Percentiles rank a stretch among this genome's conserved stretches.
phyloP scores from a whole-genome alignment of 139 green algal species.

The Diplosphaera chodatii region DNA sequence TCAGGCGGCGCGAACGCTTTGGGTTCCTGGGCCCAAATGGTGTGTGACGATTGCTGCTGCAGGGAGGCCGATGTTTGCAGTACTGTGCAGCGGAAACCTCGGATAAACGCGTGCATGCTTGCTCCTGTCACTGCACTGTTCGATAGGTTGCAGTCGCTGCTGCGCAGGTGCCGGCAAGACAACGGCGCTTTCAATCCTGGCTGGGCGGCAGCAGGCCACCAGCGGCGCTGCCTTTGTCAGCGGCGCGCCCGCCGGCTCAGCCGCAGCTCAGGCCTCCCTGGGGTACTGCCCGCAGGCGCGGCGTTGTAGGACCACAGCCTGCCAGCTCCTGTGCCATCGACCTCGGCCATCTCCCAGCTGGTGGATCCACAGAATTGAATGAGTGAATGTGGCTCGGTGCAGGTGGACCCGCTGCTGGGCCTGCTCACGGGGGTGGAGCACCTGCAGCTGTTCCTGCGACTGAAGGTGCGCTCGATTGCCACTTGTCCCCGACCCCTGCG shows the following conservation, averaged over 20 bases:
- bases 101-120: no score
- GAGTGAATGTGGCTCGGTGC: no score
- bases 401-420: constrained; percentile 47
- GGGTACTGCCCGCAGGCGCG: constrained; percentile 59
- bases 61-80: no score
- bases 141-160: not conserved
- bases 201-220: constrained; percentile 2
- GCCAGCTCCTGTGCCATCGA: no score
- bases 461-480: constrained; percentile 38
- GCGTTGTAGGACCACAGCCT: no score
- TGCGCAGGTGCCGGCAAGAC: constrained; percentile 23
- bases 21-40: constrained; percentile 34
- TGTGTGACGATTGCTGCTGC: no score
- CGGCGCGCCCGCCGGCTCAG: constrained; percentile 4
- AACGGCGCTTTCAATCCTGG: constrained; percentile 18
- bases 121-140: no score
- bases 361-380: no score
- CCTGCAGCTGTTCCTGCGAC: constrained; percentile 37
- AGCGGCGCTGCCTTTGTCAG: constrained; percentile 12
- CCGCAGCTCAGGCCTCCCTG: not conserved
- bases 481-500: no score
- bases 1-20: constrained; percentile 22
- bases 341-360: no score
- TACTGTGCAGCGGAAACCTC: no score
- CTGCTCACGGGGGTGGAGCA: constrained; percentile 46